phyloP scores from a whole-genome alignment of 1,139 yeast genomes.

The Magnusiomyces suaveolens region DNA sequence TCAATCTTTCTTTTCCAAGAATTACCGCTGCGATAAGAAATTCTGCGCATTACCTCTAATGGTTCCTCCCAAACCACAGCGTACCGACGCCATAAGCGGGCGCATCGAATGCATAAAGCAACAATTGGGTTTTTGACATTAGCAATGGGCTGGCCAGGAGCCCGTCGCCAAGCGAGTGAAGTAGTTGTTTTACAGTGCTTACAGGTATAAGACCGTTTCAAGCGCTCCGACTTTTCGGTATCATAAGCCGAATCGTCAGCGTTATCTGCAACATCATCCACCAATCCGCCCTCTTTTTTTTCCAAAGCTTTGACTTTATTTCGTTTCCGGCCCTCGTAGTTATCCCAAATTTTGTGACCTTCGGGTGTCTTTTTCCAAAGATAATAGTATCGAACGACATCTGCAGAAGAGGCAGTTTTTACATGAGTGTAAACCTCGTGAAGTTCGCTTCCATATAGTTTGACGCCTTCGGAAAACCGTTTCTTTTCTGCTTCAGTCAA shows the following conservation, averaged over 20 bases:
- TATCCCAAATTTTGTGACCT: constrained; percentile 78
- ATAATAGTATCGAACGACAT: constrained; percentile 78
- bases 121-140: constrained; percentile 30
- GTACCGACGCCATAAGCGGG: constrained; percentile 82
- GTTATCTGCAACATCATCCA: constrained; percentile 49
- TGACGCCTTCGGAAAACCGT: constrained; percentile 68
- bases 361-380: constrained; percentile 79
- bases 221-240: constrained; percentile 36
- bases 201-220: constrained; percentile 42
- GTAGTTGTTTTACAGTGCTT: constrained; percentile 50
- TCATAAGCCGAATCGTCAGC: constrained; percentile 69
- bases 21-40: constrained; percentile 35
- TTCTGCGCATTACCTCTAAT: constrained; percentile 48
- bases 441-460: constrained; percentile 67
- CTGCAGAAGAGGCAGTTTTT: constrained; percentile 57
- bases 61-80: constrained; percentile 89
- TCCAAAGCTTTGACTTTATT: constrained; percentile 36
- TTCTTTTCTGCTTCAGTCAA: constrained; percentile 53
- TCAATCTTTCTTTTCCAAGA: constrained; percentile 60
- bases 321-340: constrained; percentile 60
- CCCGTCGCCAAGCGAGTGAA: constrained; percentile 59
- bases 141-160: constrained; percentile 51
- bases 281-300: constrained; percentile 22
- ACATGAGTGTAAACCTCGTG: constrained; percentile 64
- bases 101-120: constrained; percentile 80